Base-by-base conservation (phyloP, 805 yeast species). In the Kodamaea neixiangensis region DNA sequence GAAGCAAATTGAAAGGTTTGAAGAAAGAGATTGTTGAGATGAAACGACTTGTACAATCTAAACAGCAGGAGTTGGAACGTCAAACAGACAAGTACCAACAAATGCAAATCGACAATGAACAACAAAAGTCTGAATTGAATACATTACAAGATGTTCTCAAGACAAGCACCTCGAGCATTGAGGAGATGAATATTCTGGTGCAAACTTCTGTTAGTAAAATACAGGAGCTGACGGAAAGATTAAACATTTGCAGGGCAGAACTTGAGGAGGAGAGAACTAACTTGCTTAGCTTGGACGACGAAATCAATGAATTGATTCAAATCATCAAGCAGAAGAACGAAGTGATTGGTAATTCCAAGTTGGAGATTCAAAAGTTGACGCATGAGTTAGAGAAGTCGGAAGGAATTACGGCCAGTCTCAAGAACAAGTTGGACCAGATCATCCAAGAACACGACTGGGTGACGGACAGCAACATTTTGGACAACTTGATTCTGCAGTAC, bases 361-460 rank as follows among this genome's bases (percentile, higher is more conserved):
- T 86, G 37, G 76, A 78, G 48, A 65, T 78, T 3, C 87, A 83
- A 59, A 76, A 78, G 52, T 62, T 83, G 44, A 68, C 72, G 2
- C 84, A 85, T 59, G 85, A 81, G 43, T 65, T 83, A 45, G 83
- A 79, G 52, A 78, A 80, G 43, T 68, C 78, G 2, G 68, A 71
- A 13, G 66, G 69, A 5, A 67, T 69, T 15, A 67, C 77, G 0
- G 65, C 61, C 2, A 54, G 62, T 6, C 64, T 81, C 45, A 69
- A 72, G 51, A 54, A 57, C 3, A 73, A 68, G 34, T 65, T 84
- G 43, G 75, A 77, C 42, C 66, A 66, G 5, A 68, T 87, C 17
- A 66, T 79, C n/a, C 64, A 70, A 35, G 83, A 82, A 39, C 78
- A 83, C 61, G 83, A 79, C 14, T 92, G 97, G 97, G 80, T 93